Percentiles rank a stretch among this genome's conserved stretches.
Conservation (phyloP, 2,329 filamentous ascomycete species). For the Ascochyta pisi region DNA sequence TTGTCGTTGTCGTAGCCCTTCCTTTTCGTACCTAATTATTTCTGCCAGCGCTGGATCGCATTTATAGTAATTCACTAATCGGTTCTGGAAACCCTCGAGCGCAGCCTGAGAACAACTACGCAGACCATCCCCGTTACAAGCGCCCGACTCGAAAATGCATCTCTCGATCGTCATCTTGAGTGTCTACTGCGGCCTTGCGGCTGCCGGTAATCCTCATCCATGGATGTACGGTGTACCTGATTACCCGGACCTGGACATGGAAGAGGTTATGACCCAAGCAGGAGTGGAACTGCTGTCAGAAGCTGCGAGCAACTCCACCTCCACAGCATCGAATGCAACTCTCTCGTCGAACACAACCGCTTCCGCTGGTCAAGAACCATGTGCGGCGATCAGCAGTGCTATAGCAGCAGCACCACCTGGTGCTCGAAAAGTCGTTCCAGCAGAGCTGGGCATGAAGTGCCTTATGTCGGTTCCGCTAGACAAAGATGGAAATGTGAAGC, state of each 20-base stretch:
- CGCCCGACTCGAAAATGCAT: conserved; percentile 24
- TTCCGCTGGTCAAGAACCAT: conserved; percentile 38
- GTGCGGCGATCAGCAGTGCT: conserved; percentile 39
- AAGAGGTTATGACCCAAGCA: conserved; percentile 35
- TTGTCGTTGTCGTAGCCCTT: conserved; percentile 4
- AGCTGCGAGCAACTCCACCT: conserved; percentile 26
- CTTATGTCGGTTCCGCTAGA: conserved; percentile 48
- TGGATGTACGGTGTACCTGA: conserved; percentile 47
- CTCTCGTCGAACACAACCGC: conserved; percentile 22
- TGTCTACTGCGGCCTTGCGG: conserved; percentile 27
- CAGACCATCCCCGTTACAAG: background rate
- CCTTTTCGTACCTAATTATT: conserved; percentile 5
- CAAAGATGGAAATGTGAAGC: conserved; percentile 37
- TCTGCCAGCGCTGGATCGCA: conserved; percentile 31
- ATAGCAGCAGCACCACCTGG: conserved; percentile 36
- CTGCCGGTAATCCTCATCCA: conserved; percentile 32
- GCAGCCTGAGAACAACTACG: background rate
- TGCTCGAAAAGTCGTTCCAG: conserved; percentile 39
- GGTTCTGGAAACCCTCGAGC: conserved; percentile 9
- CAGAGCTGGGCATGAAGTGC: conserved; percentile 45
- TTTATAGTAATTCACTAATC: conserved; percentile 20
- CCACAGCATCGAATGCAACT: conserved; percentile 20
- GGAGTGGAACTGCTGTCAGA: conserved; percentile 23
- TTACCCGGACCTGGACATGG: conserved; percentile 35
- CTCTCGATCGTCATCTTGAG: conserved; percentile 27